A percentile compares a stretch with the other conserved stretches of the same genome.
phyloP scores from a whole-genome alignment of 1,284 basidiomycete genomes.

The Laetiporus sulphureus region DNA sequence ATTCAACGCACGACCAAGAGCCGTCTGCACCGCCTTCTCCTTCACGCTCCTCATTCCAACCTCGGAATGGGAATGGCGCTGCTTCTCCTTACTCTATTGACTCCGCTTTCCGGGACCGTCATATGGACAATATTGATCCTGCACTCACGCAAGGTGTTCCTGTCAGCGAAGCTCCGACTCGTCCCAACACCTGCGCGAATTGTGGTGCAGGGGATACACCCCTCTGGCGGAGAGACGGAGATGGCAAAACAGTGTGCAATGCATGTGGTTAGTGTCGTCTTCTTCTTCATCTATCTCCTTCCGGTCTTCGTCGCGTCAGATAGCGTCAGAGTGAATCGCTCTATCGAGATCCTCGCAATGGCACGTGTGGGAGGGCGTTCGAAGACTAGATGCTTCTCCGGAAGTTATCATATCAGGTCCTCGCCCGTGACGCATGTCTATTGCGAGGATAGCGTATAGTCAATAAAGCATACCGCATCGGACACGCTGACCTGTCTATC shows the following conservation, averaged over 20 bases:
- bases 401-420: conserved; percentile 27
- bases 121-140: conserved; percentile 20
- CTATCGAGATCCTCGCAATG: conserved; percentile 21
- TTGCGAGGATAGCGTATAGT: conserved; percentile 14
- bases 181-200: conserved; percentile 44
- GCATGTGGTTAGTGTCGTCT: conserved; percentile 69
- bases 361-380: conserved; percentile 26
- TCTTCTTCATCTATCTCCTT: conserved; percentile 25
- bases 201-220: conserved; percentile 73
- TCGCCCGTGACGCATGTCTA: conserved; percentile 19
- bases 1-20: conserved; percentile 23
- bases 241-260: conserved; percentile 80
- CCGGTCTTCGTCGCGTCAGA: conserved; percentile 18
- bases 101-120: conserved; percentile 18
- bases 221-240: conserved; percentile 74
- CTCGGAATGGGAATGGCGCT: conserved; percentile 13
- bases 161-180: conserved; percentile 14
- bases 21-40: conserved; percentile 21
- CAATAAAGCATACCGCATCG: conserved; percentile 12
- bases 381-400: conserved; percentile 13
- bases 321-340: conserved; percentile 13
- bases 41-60: conserved; percentile 18
- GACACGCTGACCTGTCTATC: conserved; percentile 14
- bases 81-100: conserved; percentile 20
- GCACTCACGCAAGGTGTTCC: conserved; percentile 17